Conservation (phyloP, 495 filamentous ascomycete species). For the Apiosordaria backusii region DNA sequence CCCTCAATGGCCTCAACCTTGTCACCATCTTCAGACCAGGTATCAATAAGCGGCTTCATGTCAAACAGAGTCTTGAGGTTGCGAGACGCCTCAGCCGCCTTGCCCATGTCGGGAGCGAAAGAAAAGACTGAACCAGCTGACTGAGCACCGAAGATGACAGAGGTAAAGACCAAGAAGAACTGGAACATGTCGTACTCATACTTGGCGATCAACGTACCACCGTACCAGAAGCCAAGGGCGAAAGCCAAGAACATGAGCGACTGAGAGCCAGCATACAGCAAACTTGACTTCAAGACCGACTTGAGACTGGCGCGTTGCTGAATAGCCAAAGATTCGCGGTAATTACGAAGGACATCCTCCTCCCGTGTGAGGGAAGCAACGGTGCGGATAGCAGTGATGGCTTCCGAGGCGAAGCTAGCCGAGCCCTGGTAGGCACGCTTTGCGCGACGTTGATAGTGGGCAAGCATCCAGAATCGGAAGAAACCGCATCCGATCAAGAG, state of each 20-base stretch:
- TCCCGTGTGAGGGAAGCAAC: constrained; percentile 66
- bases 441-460: constrained; percentile 66
- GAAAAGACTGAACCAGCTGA: constrained; percentile 40
- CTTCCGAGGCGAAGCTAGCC: constrained; percentile 83
- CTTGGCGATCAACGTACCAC: constrained; percentile 71
- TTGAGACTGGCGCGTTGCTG: constrained; percentile 31
- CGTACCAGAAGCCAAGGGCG: constrained; percentile 80
- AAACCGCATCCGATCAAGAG: constrained; percentile 80
- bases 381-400: constrained; percentile 83
- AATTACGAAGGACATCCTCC: constrained; percentile 68
- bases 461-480: constrained; percentile 69
- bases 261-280: constrained; percentile 75
- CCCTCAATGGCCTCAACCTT: constrained; percentile 50
- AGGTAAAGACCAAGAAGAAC: constrained; percentile 80
- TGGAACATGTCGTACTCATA: constrained; percentile 68
- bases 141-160: constrained; percentile 40
- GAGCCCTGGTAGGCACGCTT: constrained; percentile 72
- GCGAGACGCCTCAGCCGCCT: constrained; percentile 33
- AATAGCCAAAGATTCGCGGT: constrained; percentile 39
- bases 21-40: constrained; percentile 74
- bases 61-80: constrained; percentile 41
- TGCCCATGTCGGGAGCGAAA: constrained; percentile 41
- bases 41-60: constrained; percentile 35
- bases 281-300: constrained; percentile 35
- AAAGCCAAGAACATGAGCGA: constrained; percentile 75